Evolutionary conservation across 2,329 filamentous ascomycete genomes (phyloP).

Genomic region (Stemphylium vesicarium): DNA sequence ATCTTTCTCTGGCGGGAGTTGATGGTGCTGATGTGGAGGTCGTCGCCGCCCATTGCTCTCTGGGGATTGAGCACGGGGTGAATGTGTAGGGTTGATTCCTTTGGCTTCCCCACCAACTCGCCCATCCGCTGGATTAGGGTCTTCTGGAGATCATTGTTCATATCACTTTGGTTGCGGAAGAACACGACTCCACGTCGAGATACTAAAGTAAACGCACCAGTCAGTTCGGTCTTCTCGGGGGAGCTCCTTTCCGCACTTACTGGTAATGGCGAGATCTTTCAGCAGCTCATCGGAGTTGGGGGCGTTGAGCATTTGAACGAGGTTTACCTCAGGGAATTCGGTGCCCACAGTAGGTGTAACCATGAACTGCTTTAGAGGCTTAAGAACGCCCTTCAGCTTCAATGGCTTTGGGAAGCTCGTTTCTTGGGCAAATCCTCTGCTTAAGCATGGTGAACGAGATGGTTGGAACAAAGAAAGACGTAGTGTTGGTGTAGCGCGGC

Average conservation of each 20-base stretch:
- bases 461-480: neutral
- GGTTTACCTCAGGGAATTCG: conserved; percentile 9
- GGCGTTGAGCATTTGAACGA: conserved; percentile 8
- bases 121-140: conserved; percentile 9
- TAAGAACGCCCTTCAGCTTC: conserved; percentile 9
- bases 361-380: conserved; percentile 7
- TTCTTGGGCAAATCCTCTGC: conserved; percentile 9
- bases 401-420: conserved; percentile 8
- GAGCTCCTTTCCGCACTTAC: neutral
- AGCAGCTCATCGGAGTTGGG: conserved; percentile 8
- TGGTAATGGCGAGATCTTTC: conserved; percentile 7
- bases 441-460: conserved; percentile 6
- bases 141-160: conserved; percentile 11
- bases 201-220: neutral
- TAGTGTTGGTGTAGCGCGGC: neutral
- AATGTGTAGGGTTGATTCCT: conserved; percentile 8
- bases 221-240: neutral
- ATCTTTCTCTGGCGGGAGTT: conserved; percentile 8
- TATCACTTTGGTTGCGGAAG: conserved; percentile 3
- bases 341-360: conserved; percentile 13
- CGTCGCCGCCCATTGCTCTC: conserved; percentile 3
- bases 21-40: conserved; percentile 10
- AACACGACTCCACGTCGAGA: conserved; percentile 8
- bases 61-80: conserved; percentile 7
- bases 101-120: conserved; percentile 4